Evolutionary conservation across 2,329 filamentous ascomycete genomes (phyloP), one percentile per base, ranked within the genome.

Genomic region (Trichoderma sp.): DNA sequence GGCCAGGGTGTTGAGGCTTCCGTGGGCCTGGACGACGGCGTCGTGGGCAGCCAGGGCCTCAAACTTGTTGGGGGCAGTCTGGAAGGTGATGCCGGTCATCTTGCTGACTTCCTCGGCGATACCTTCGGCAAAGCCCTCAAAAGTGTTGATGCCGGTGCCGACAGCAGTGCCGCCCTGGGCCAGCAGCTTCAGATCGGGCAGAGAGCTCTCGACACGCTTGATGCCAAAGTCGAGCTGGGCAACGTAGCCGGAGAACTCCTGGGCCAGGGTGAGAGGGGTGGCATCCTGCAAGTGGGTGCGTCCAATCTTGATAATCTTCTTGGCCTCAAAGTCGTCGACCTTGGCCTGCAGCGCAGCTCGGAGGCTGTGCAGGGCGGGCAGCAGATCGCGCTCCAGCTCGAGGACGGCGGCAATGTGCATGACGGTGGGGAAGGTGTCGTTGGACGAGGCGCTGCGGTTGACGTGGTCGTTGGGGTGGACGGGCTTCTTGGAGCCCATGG

Each of bases 401-500:
- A 98, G 90, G 66, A 98, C 95, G 78, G 96, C 96, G 77, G 97
- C 96, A 83, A 99, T 98, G 89, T 98, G 97, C 97, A 99, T 99
- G 84, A 98, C 97, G 79, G 97, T 98, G 59, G 97, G 97, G 91
- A 99, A 99, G 80, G 96, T 98, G 85, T 99, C 97, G 89, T 99
- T 99, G 82, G 97, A 98, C 67, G 95, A 98, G 80, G 97, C 97
- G 79, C 94, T 97, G 92, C 97, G 97, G 91, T 99, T 99, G 86
- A 99, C 97, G 85, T 99, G 97, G 88, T 99, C 97, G 87, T 98
- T 99, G 82, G 97, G 97, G 88, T 99, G 97, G 78, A 99, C 97
- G 33, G 97, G 97, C 89, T 97, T 98, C 93, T 98, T 98, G 91
- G 89, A 93, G 81, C 97, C 97, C 94, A 95, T 98, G 79, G 90